Conservation (phyloP, 345 rosid genomes). For the Schrenkiella parvula region DNA sequence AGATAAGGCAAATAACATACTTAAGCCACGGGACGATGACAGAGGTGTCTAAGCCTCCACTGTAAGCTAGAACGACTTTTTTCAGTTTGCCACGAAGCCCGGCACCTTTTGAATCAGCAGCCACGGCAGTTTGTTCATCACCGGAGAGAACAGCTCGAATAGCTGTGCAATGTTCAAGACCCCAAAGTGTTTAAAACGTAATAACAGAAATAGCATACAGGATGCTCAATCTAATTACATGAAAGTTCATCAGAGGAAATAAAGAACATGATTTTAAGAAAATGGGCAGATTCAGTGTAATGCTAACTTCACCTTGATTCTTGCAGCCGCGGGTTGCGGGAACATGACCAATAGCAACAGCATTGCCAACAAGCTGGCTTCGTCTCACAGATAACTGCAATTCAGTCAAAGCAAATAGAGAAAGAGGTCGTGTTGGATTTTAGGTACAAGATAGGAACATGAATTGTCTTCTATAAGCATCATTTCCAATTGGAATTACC, state of each 20-base stretch:
- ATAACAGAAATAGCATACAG: background rate
- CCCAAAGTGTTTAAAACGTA: background rate
- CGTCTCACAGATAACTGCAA: slow-evolving; percentile 14
- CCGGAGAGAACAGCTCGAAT: slow-evolving; percentile 56
- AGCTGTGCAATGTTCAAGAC: slow-evolving; percentile 31
- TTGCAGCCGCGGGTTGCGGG: slow-evolving; percentile 4
- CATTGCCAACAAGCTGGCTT: slow-evolving; percentile 31
- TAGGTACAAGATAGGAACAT: background rate
- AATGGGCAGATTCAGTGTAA: background rate
- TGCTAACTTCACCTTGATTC: slow-evolving; percentile 24
- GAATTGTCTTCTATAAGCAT: background rate
- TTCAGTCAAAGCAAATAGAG: background rate
- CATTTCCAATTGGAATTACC: background rate
- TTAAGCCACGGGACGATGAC: slow-evolving; percentile 98
- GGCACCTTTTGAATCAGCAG: slow-evolving; percentile 34
- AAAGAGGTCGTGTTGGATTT: background rate
- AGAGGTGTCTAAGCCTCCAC: slow-evolving; percentile 97
- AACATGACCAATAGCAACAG: slow-evolving; percentile 6
- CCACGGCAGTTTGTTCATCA: slow-evolving; percentile 29
- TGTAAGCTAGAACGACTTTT: slow-evolving; percentile 92
- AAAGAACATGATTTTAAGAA: background rate
- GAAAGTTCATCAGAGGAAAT: background rate
- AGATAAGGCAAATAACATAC: slow-evolving; percentile 34
- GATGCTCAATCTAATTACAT: background rate
- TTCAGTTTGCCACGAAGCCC: slow-evolving; percentile 80